Evolutionary conservation across 2,329 filamentous ascomycete genomes (phyloP), one percentile per base, ranked within the genome.

Genomic region (Fusarium temperatum): DNA sequence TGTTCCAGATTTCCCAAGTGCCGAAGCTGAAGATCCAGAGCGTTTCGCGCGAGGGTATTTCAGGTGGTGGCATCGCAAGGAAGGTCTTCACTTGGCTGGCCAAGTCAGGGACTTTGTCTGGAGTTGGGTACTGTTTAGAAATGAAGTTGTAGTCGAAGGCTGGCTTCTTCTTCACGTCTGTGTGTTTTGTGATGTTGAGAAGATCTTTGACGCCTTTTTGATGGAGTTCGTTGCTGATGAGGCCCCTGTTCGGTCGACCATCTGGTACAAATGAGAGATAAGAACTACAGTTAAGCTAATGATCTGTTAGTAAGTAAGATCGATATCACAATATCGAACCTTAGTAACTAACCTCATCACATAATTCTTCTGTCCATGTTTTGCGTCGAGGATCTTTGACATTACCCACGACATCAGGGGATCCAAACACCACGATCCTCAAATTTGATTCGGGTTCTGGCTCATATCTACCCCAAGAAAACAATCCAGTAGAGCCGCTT

Each of bases 191-290:
- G 14, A 81, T 68, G 26, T 80, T 78, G 18, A 83, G 77, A 14
- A 87, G 74, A 6, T 83, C 86, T 3, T 82, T 79, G 1, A 82
- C 63, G 53, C 78, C 73, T 36, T 73, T 64, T 41, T 86, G 89
- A 58, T 91, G 92, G 11, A 88, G 78, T 38, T 81, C 73, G 71
- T 87, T 95, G 69, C 85, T 87, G 5, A 82, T 92, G 38, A 88
- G 84, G 17, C 77, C 81, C 28, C 54, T 88, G 84, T 28, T 90
- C n/a, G 82, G 86, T 24, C 82, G 86, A 17, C 74, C 73, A 6
- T 72, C 60, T 6, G 87, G 87, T 3, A 87, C 79, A 60, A 87
- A 83, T 3, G 87, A 88, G 26, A 86, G 72, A 56, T 87, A 82
- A 4, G 81, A 82, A 22, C 82, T 81, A 78, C 87, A 89, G 32